Evolutionary conservation across 768 basidiomycete genomes (phyloP).

Genomic region (Megacollybia marginata): DNA sequence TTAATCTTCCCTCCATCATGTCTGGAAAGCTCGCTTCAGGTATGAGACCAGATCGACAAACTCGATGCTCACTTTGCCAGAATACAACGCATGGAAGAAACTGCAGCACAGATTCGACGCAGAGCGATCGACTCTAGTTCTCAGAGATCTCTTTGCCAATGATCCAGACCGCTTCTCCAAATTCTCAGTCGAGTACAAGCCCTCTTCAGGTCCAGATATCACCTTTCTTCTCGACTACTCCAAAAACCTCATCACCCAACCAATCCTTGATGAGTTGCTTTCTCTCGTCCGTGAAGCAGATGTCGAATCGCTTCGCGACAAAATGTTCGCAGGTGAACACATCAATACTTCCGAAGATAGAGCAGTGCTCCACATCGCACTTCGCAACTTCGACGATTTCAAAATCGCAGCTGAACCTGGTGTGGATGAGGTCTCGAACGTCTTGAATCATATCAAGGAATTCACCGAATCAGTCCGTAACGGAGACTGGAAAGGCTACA

Average conservation of each 20-base stretch:
- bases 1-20: slow-evolving; percentile 28
- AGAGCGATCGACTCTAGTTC: slow-evolving; percentile 64
- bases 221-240: slow-evolving; percentile 94
- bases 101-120: slow-evolving; percentile 79
- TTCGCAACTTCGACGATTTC: slow-evolving; percentile 75
- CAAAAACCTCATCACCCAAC: slow-evolving; percentile 89
- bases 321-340: slow-evolving; percentile 93
- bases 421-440: slow-evolving; percentile 72
- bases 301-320: slow-evolving; percentile 78
- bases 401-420: slow-evolving; percentile 68
- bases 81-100: slow-evolving; percentile 86
- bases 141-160: slow-evolving; percentile 88
- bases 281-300: slow-evolving; percentile 78
- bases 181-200: slow-evolving; percentile 73
- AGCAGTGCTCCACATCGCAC: slow-evolving; percentile 90
- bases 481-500: slow-evolving; percentile 95
- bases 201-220: slow-evolving; percentile 55
- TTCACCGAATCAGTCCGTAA: slow-evolving; percentile 81
- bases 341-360: slow-evolving; percentile 99
- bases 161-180: slow-evolving; percentile 84
- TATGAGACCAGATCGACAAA: slow-evolving; percentile 8
- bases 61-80: slow-evolving; percentile 30
- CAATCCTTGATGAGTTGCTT: slow-evolving; percentile 73
- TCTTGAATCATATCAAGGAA: slow-evolving; percentile 85
- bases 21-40: slow-evolving; percentile 61